Conservation (phyloP, 73 alveolate species). For the Tetrahymena thermophila region DNA sequence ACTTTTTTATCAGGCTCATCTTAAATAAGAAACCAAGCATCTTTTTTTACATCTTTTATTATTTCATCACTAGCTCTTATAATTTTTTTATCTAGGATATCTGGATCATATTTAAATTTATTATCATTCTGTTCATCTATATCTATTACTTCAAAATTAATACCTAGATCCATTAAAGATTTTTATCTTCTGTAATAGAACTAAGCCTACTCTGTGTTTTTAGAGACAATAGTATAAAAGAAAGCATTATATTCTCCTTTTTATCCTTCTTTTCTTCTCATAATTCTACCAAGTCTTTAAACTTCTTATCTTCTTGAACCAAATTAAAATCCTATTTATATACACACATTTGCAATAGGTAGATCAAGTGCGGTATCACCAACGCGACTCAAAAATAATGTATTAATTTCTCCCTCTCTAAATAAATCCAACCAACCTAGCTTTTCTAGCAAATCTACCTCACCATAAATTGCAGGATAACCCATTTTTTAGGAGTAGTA, state of each 20-base stretch:
- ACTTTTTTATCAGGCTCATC: neutral
- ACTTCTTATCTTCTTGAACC: conserved; percentile 81
- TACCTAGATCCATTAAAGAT: conserved; percentile 16
- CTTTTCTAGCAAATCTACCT: conserved; percentile 47
- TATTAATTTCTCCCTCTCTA: conserved; percentile 49
- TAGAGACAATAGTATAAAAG: conserved; percentile 49
- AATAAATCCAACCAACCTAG: conserved; percentile 34
- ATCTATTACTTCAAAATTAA: neutral
- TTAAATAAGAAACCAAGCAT: neutral
- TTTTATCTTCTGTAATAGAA: conserved; percentile 39
- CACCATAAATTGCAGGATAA: conserved; percentile 52
- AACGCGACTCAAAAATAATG: conserved; percentile 63
- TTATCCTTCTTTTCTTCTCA: conserved; percentile 68
- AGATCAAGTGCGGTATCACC: conserved; percentile 78
- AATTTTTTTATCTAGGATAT: neutral
- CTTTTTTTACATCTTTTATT: neutral
- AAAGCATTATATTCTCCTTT: conserved; percentile 65
- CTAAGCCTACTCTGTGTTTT: conserved; percentile 11
- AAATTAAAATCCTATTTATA: conserved; percentile 63
- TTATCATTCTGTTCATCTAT: neutral
- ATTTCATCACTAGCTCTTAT: neutral
- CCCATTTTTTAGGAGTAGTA: conserved; percentile 42
- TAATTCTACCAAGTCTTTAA: conserved; percentile 71
- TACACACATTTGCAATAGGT: conserved; percentile 69
- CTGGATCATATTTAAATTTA: neutral